Conservation (phyloP, 345 rosid genomes). For the Eucalyptus rudis region DNA sequence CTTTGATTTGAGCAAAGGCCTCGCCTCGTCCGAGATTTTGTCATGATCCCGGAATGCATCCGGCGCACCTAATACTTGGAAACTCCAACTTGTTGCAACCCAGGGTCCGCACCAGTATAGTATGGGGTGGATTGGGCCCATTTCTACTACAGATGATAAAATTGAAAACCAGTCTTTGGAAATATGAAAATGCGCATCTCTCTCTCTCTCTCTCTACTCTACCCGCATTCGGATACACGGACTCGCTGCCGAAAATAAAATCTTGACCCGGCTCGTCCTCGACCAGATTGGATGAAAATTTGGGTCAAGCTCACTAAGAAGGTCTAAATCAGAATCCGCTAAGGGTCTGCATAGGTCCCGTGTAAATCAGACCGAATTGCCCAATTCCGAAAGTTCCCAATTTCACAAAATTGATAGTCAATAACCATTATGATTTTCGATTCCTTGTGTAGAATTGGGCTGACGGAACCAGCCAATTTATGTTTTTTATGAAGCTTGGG, state of each 20-base stretch:
- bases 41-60: not conserved
- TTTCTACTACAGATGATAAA: not conserved
- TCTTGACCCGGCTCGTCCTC: not conserved
- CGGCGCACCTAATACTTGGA: too few relatives aligned
- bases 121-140: not conserved
- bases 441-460: not conserved
- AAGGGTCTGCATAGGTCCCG: not conserved
- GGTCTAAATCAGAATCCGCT: not conserved
- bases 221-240: not conserved
- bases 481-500: not conserved
- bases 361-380: too few relatives aligned
- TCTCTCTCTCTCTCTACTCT: not conserved
- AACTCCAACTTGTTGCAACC: not conserved
- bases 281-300: not conserved
- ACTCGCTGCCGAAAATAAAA: rapidly evolving
- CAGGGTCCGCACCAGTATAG: not conserved
- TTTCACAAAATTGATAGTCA: not conserved
- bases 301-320: not conserved
- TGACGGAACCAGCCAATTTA: not conserved
- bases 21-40: not conserved
- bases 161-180: too few relatives aligned
- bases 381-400: not conserved
- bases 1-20: not conserved
- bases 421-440: not conserved
- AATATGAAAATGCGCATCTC: not conserved